Conservation (phyloP, 192 early-diverging fungal genomes). For the Thamnidium elegans region DNA sequence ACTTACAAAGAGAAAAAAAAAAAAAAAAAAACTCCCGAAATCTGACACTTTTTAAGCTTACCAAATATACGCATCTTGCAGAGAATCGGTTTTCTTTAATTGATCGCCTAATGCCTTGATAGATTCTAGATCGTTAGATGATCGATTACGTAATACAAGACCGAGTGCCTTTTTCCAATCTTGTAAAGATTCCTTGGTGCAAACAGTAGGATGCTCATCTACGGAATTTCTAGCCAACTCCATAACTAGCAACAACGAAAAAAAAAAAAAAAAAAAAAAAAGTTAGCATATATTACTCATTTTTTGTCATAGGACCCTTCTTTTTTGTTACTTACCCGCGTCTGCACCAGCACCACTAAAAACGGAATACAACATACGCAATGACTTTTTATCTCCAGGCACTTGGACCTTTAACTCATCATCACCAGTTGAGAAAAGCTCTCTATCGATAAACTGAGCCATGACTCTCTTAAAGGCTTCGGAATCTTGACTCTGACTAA, state of each 20-base stretch:
- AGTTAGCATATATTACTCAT: background rate
- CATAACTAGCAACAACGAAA: conserved; percentile 9
- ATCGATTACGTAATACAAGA: conserved; percentile 84
- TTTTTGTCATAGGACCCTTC: background rate
- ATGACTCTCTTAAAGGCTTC: conserved; percentile 78
- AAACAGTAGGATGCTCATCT: conserved; percentile 6
- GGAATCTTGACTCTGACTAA: conserved; percentile 80
- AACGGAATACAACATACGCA: conserved; percentile 65
- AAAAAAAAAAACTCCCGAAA: background rate
- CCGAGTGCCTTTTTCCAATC: conserved; percentile 75
- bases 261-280: conserved; percentile 1
- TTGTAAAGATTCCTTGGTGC: conserved; percentile 33
- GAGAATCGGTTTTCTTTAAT: conserved; percentile 52
- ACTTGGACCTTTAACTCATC: background rate
- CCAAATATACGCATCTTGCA: conserved; percentile 79
- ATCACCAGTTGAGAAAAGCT: conserved; percentile 27
- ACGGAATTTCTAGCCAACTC: conserved; percentile 23
- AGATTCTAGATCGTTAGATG: conserved; percentile 63
- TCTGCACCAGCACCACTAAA: conserved; percentile 60
- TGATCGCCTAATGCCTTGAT: conserved; percentile 80
- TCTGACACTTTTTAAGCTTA: conserved; percentile 31
- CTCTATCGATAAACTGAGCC: conserved; percentile 53
- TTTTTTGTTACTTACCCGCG: conserved; percentile 33
- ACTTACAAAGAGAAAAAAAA: too few relatives aligned
- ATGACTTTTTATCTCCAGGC: conserved; percentile 39